A percentile compares a stretch with the other conserved stretches of the same genome.
Evolutionary conservation across 495 filamentous ascomycete species (phyloP).

Genomic region (Penicillium silybi): DNA sequence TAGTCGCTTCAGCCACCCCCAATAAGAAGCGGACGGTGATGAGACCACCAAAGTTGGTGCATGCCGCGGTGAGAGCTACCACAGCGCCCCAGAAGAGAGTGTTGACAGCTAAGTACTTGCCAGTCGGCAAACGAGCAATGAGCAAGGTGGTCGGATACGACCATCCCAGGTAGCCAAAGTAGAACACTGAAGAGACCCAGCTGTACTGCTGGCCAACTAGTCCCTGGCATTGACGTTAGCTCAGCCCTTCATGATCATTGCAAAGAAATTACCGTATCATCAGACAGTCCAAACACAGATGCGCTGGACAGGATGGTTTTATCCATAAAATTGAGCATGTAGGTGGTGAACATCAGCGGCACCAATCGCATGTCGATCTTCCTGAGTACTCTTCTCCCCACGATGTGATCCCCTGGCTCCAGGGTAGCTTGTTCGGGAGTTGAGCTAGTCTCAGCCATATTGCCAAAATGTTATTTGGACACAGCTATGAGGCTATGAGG

Average conservation of each 20-base stretch:
- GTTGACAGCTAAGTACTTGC: slow-evolving; percentile 51
- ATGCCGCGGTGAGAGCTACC: slow-evolving; percentile 44
- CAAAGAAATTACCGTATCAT: slow-evolving; percentile 30
- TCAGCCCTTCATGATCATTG: background rate
- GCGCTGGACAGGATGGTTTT: slow-evolving; percentile 55
- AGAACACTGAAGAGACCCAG: slow-evolving; percentile 58
- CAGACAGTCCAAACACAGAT: slow-evolving; percentile 43
- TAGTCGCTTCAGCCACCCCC: slow-evolving; percentile 49
- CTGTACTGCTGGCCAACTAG: slow-evolving; percentile 54
- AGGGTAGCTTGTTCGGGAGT: background rate
- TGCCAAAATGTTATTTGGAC: background rate
- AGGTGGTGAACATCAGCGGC: slow-evolving; percentile 34
- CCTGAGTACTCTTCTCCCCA: slow-evolving; percentile 23
- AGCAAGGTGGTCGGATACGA: slow-evolving; percentile 45
- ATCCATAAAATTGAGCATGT: slow-evolving; percentile 49
- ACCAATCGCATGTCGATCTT: slow-evolving; percentile 50
- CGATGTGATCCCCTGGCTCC: slow-evolving; percentile 8
- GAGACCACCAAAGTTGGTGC: slow-evolving; percentile 33
- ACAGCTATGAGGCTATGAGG: too few species aligned
- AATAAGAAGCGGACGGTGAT: slow-evolving; percentile 45
- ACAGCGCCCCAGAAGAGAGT: slow-evolving; percentile 56
- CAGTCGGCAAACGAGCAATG: slow-evolving; percentile 52
- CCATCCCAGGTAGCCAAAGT: slow-evolving; percentile 50
- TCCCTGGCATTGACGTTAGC: slow-evolving; percentile 24
- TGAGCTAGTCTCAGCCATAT: slow-evolving; percentile 6